Evolutionary conservation across 1,284 basidiomycete genomes (phyloP), one percentile per base, ranked within the genome.

Genomic region (Hypsizygus ulmarius): DNA sequence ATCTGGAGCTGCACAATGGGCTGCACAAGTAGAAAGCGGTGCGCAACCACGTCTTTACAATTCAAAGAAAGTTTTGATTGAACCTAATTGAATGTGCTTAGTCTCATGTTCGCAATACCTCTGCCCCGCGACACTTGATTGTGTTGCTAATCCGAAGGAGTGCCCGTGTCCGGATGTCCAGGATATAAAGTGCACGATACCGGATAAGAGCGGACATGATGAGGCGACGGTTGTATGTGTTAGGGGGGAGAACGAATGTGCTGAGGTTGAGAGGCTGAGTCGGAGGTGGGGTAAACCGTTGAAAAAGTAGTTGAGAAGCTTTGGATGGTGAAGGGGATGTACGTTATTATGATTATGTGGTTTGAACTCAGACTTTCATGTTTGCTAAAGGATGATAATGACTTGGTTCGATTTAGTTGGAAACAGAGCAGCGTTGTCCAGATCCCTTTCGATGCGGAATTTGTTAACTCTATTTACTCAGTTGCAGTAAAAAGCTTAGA

Each of bases 101-200:
- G 81, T 81, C n/a, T 61, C 73, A 29, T 84, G 82, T 54, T 72
- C 80, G 8, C 67, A 70, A 38, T 84, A 84, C 58, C 62, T 84
- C 19, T 84, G 82, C 59, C 81, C 82, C 16, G 66, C 69, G 30
- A 83, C 80, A n/a, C 63, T 83, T 38, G 71, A 76, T 45, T 84
- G 82, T 46, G 82, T 83, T 12, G 53, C 59, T 5, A 67, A 61
- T 43, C 82, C 82, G 5, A 62, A 60, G 30, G 72, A 81, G 34
- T 84, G 82, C 55, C 81, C 82, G 5, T 84, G 82, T 61, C 81
- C 81, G 5, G 70, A 77, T 52, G 64, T 69, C 6, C 76, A 82
- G 57, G 82, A 84, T 54, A 69, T 80, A 50, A 81, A 77, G 59
- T 84, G 82, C 56, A 62, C 71, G 12, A 68, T 84, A 37, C 79